Evolutionary conservation across 345 rosid species (phyloP).

Genomic region (Raphanus sativus): DNA sequence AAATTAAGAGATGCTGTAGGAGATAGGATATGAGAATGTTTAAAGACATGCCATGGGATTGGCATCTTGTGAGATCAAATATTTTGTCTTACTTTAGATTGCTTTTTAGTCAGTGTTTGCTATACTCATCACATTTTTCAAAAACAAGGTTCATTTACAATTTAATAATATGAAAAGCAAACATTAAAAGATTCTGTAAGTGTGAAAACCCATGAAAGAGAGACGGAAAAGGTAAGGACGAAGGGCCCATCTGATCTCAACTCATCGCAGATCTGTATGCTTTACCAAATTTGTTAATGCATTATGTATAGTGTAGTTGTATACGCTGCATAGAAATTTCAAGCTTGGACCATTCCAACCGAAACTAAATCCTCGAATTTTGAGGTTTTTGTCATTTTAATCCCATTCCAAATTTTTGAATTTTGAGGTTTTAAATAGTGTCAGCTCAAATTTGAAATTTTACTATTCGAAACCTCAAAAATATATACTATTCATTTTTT

Average conservation of each 20-base stretch:
- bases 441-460: no score
- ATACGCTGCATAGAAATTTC: no score
- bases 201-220: slow-evolving; percentile 51
- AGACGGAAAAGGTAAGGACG: slow-evolving; percentile 52
- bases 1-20: slow-evolving; percentile 42
- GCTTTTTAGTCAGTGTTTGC: slow-evolving; percentile 41
- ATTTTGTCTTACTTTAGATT: slow-evolving; percentile 34
- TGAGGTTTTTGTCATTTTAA: no score
- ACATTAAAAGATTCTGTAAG: slow-evolving; percentile 49
- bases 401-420: no score
- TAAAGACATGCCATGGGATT: slow-evolving; percentile 42
- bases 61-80: slow-evolving; percentile 28
- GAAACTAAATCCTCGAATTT: no score
- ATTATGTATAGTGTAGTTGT: neutral
- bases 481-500: no score
- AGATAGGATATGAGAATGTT: slow-evolving; percentile 34
- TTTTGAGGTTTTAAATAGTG: no score
- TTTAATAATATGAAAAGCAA: neutral
- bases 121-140: slow-evolving; percentile 3
- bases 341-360: no score
- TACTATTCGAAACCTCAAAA: no score
- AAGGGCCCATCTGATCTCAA: slow-evolving; percentile 32
- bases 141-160: neutral
- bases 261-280: neutral
- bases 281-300: neutral